These are phyloP conservation scores for Phytophthora palmivora DNA, from an alignment of 352 stramenopile genomes.

Conservation along the genomic window DNA sequence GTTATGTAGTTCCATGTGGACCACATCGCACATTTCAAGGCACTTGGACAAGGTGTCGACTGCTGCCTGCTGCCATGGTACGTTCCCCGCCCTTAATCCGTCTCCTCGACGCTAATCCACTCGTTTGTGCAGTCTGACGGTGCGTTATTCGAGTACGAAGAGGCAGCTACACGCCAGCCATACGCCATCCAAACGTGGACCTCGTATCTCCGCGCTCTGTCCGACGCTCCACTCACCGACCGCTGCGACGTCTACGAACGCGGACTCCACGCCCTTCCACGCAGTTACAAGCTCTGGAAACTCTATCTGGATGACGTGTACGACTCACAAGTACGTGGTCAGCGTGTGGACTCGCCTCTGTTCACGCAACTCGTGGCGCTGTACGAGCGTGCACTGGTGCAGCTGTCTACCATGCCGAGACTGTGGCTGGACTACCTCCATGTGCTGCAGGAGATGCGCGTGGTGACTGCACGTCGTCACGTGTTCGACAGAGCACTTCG, in stretches of 20 bases:
- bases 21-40: conserved; percentile 1
- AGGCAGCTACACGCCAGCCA: conserved; percentile 85
- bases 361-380: conserved; percentile 53
- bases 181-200: conserved; percentile 88
- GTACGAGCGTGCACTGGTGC: conserved; percentile 92
- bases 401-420: conserved; percentile 96
- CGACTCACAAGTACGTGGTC: conserved; percentile 66
- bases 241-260: conserved; percentile 88
- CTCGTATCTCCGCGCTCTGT: conserved; percentile 60
- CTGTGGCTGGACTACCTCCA: conserved; percentile 95
- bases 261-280: conserved; percentile 82
- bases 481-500: conserved; percentile 96
- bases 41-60: no score
- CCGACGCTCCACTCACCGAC: conserved; percentile 27
- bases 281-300: conserved; percentile 97
- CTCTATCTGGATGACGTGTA: conserved; percentile 81
- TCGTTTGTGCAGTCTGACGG: conserved; percentile 13
- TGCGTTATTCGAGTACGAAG: conserved; percentile 72
- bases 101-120: neutral
- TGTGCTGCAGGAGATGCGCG: conserved; percentile 78
- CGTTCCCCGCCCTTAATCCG: neutral
- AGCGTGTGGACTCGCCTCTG: conserved; percentile 59
- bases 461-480: conserved; percentile 81
- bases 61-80: conserved; percentile 17
- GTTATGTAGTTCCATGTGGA: conserved; percentile 3